These are phyloP conservation scores for Cerioporus squamosus DNA, from an alignment of 1,284 basidiomycete species.

Conservation along the genomic window DNA sequence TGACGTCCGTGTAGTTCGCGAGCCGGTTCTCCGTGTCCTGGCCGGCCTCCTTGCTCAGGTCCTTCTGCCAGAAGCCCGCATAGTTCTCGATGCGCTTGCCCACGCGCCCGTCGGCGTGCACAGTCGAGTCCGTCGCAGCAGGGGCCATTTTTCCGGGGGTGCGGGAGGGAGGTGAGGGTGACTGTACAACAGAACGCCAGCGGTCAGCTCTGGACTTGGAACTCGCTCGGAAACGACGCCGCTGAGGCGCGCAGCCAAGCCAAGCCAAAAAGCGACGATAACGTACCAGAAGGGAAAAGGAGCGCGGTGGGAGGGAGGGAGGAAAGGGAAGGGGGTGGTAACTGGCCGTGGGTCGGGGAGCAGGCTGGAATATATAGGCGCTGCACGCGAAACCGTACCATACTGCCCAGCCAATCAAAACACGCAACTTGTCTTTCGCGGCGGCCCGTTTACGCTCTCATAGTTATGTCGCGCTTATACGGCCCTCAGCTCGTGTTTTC, in stretches of 20 bases:
- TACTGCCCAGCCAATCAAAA: background rate
- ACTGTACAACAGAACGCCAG: background rate
- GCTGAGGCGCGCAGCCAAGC: no score
- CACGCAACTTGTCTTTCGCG: background rate
- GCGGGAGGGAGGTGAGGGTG: background rate
- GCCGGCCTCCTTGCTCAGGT: slow-evolving; percentile 74
- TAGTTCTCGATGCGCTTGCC: slow-evolving; percentile 89
- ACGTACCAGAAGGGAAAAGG: background rate
- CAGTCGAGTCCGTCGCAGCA: slow-evolving; percentile 25
- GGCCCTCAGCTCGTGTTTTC: no score
- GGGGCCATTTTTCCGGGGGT: slow-evolving; percentile 35
- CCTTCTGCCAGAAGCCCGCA: slow-evolving; percentile 93
- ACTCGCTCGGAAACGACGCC: no score
- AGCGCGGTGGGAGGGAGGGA: background rate
- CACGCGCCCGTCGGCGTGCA: slow-evolving; percentile 72
- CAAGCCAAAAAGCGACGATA: no score
- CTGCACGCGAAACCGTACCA: no score
- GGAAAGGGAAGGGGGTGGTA: background rate
- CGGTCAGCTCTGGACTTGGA: background rate
- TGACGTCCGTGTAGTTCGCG: slow-evolving; percentile 89
- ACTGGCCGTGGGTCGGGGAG: no score
- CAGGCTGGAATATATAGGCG: no score
- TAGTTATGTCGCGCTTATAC: no score
- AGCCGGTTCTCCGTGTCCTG: slow-evolving; percentile 79
- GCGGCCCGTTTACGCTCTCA: background rate